Conservation (phyloP, 176 grass and related monocot genomes). For the Oryza nivara region DNA sequence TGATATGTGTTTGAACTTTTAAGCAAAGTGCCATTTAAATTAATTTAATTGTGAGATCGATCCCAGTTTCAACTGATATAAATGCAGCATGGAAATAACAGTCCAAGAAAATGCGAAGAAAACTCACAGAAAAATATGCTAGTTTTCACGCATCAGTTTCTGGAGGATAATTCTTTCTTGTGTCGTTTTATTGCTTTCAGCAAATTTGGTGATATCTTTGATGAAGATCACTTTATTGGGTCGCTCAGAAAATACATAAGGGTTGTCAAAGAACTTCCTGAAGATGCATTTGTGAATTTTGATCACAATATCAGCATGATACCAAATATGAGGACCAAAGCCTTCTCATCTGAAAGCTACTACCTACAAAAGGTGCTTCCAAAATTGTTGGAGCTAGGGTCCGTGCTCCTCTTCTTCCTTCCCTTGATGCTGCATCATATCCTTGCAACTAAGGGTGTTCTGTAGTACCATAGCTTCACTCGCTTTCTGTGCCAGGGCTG, state of each 20-base stretch:
- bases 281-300: conserved; percentile 63
- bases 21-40: background rate
- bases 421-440: conserved; percentile 2
- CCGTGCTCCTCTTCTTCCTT: conserved; percentile 33
- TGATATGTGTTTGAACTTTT: background rate
- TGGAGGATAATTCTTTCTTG: conserved; percentile 22
- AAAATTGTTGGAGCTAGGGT: conserved; percentile 84
- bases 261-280: conserved; percentile 74
- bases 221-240: conserved; percentile 82
- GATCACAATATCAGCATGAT: conserved; percentile 81
- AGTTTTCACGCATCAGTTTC: background rate
- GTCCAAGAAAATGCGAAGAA: background rate
- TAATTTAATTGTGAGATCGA: background rate
- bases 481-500: conserved; percentile 62
- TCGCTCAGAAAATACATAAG: conserved; percentile 71
- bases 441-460: background rate
- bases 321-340: conserved; percentile 97
- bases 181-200: conserved; percentile 53
- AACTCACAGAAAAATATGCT: background rate
- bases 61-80: background rate
- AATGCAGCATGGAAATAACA: background rate
- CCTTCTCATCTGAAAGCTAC: conserved; percentile 67
- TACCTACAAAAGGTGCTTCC: conserved; percentile 87
- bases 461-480: conserved; percentile 1
- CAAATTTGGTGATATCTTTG: conserved; percentile 93